phyloP scores from a whole-genome alignment of 768 basidiomycete species.

The Lepiota venenata region DNA sequence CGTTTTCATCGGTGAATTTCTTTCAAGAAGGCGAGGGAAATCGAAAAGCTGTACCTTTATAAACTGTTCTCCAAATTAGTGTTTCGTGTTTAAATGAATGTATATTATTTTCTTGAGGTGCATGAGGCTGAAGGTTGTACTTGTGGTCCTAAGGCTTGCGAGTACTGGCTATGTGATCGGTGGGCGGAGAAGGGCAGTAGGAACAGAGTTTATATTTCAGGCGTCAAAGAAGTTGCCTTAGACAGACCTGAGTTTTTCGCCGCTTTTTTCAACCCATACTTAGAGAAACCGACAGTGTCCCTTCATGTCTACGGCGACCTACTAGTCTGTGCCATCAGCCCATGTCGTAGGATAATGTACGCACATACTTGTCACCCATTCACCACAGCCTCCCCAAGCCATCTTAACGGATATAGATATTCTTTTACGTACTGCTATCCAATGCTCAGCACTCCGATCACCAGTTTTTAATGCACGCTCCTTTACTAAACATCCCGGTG shows the following conservation, averaged over 20 bases:
- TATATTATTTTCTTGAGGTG: too few species aligned
- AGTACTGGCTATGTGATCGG: too few species aligned
- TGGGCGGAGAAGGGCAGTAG: too few species aligned
- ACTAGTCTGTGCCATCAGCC: not conserved
- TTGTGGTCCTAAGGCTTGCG: too few species aligned
- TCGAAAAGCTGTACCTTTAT: too few species aligned
- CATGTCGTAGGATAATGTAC: not conserved
- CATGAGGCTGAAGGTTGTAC: too few species aligned
- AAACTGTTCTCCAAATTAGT: too few species aligned
- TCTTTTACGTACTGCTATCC: conserved; percentile 38
- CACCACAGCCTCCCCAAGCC: conserved; percentile 29
- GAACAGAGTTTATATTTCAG: too few species aligned
- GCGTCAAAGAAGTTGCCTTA: too few species aligned
- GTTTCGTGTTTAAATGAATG: too few species aligned
- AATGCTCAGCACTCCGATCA: conserved; percentile 44
- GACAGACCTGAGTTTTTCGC: conserved; percentile 27
- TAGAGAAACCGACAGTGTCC: conserved; percentile 41
- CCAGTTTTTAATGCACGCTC: conserved; percentile 13
- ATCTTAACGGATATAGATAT: conserved; percentile 42
- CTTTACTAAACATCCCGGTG: conserved; percentile 18
- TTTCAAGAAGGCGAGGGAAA: too few species aligned
- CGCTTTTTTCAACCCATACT: conserved; percentile 47
- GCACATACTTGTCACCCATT: not conserved
- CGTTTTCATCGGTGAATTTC: too few species aligned
- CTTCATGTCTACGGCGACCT: conserved; percentile 27